Conservation (phyloP, 1,284 basidiomycete genomes). For the Austroboletus niveus region DNA sequence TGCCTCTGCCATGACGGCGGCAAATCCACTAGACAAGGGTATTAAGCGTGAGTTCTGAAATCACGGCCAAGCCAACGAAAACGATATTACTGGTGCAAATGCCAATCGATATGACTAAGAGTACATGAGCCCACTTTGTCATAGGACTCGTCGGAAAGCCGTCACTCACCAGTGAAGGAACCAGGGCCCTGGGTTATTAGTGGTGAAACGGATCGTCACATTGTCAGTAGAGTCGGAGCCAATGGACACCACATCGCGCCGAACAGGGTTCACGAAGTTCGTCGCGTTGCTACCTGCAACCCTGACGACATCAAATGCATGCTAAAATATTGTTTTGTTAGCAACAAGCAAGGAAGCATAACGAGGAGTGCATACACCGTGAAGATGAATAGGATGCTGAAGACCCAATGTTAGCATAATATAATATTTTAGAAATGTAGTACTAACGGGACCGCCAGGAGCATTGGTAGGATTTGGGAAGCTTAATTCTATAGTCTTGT, state of each 20-base stretch:
- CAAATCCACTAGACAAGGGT: neutral
- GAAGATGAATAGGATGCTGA: constrained; percentile 36
- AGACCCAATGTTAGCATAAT: neutral
- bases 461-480: constrained; percentile 22
- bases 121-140: no score
- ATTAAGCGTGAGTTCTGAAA: neutral
- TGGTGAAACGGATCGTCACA: neutral
- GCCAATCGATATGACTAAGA: neutral
- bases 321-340: no score
- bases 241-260: no score
- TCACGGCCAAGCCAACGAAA: neutral
- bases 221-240: no score
- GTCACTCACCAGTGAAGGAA: neutral
- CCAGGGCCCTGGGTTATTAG: neutral
- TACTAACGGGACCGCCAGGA: constrained; percentile 36
- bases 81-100: neutral
- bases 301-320: no score
- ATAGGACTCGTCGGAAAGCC: no score
- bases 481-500: constrained; percentile 36
- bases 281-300: no score
- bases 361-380: constrained; percentile 27
- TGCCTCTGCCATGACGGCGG: constrained; percentile 4
- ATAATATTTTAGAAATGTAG: no score
- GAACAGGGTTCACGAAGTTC: no score
- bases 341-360: neutral